Conservation (phyloP, 2,329 filamentous ascomycete species). For the Diaporthe vaccinii region DNA sequence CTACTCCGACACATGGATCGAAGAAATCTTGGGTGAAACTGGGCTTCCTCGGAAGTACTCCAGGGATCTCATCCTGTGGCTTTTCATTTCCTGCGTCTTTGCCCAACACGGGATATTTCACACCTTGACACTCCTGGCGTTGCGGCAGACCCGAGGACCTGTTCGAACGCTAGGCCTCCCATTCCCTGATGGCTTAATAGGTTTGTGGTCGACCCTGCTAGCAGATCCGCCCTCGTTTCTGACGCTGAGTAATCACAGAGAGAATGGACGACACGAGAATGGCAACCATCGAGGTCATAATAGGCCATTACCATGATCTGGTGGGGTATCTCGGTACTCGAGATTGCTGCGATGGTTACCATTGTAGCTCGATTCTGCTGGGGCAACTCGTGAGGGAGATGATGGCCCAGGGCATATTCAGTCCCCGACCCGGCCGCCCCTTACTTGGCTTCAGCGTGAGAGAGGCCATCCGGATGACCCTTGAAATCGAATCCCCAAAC, state of each 20-base stretch:
- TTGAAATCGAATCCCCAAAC: background rate
- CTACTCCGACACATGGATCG: slow-evolving; percentile 8
- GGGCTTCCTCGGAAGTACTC: background rate
- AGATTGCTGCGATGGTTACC: background rate
- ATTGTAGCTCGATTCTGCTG: background rate
- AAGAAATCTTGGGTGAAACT: background rate
- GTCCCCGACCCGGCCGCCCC: background rate
- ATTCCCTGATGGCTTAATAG: background rate
- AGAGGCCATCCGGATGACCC: background rate
- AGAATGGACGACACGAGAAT: background rate
- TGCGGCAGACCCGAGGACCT: background rate
- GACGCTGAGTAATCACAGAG: background rate
- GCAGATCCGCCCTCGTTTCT: background rate
- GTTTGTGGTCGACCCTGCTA: background rate
- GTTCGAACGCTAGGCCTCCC: background rate
- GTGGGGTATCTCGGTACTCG: background rate
- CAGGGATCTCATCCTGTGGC: background rate
- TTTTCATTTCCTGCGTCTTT: background rate
- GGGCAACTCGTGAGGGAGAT: background rate
- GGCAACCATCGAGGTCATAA: background rate
- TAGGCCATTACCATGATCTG: background rate
- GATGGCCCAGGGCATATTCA: background rate
- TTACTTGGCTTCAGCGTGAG: background rate
- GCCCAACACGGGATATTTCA: background rate
- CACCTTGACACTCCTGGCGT: background rate